These are phyloP conservation scores for Heterobasidion irregulare DNA, from an alignment of 1,284 basidiomycete genomes.

Conservation along the genomic window DNA sequence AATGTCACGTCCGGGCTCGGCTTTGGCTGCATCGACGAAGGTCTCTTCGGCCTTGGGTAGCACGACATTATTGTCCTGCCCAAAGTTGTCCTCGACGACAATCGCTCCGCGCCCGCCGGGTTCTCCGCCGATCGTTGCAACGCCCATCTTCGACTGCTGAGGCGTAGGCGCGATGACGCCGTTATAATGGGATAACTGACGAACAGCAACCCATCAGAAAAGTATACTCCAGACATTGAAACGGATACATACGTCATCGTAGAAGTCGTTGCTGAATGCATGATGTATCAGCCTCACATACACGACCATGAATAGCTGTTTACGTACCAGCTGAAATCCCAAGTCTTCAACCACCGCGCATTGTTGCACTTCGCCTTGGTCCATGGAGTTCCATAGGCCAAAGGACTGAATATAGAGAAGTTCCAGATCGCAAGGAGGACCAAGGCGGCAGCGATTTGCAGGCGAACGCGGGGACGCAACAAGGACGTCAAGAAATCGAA, in stretches of 20 bases:
- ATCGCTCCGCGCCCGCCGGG: slow-evolving; percentile 34
- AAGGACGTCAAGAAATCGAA: slow-evolving; percentile 85
- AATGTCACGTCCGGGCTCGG: slow-evolving; percentile 62
- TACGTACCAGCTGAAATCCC: slow-evolving; percentile 91
- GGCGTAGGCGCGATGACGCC: slow-evolving; percentile 28
- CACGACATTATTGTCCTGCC: slow-evolving; percentile 10
- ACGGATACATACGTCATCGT: slow-evolving; percentile 39
- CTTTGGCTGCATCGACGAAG: slow-evolving; percentile 34
- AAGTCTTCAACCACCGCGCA: slow-evolving; percentile 83
- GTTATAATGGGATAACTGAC: slow-evolving; percentile 48
- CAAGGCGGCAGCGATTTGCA: slow-evolving; percentile 75
- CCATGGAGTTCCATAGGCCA: slow-evolving; percentile 86
- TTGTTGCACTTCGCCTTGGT: slow-evolving; percentile 72
- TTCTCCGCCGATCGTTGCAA: slow-evolving; percentile 39
- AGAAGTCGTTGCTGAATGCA: slow-evolving; percentile 48
- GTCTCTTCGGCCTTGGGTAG: slow-evolving; percentile 21
- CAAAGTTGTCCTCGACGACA: slow-evolving; percentile 31
- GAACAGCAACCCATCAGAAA: background rate
- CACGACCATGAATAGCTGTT: background rate
- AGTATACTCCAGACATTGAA: background rate
- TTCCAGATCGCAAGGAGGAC: slow-evolving; percentile 71
- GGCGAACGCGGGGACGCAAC: slow-evolving; percentile 66
- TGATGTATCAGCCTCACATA: no score
- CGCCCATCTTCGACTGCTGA: slow-evolving; percentile 23
- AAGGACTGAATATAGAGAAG: slow-evolving; percentile 74